Evolutionary conservation across 2,329 filamentous ascomycete genomes (phyloP).

Genomic region (Paraphaeosphaeria minitans): DNA sequence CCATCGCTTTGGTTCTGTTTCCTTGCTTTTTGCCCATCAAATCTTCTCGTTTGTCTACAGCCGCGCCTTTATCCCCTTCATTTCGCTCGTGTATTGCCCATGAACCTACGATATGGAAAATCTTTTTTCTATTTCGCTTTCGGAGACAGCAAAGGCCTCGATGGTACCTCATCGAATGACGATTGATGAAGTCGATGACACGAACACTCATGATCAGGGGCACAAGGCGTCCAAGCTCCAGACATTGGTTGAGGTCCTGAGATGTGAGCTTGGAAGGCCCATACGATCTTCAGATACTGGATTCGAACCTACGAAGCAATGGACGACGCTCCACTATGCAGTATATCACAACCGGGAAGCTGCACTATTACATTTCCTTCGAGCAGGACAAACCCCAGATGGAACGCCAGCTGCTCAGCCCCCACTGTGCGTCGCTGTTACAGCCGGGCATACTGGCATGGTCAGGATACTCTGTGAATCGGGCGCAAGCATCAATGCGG

Average conservation of each 20-base stretch:
- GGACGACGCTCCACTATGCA: conserved; percentile 40
- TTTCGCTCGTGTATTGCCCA: conserved; percentile 1
- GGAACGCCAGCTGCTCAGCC: conserved; percentile 25
- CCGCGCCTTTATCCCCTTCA: background rate
- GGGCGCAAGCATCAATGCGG: conserved; percentile 32
- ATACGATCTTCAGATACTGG: conserved; percentile 16
- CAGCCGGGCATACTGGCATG: conserved; percentile 31
- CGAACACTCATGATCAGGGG: background rate
- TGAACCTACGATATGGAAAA: conserved; percentile 10
- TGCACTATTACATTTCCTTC: conserved; percentile 38
- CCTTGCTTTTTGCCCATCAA: background rate
- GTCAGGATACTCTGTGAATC: conserved; percentile 35
- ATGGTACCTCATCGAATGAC: conserved; percentile 1
- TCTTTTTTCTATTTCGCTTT: conserved; percentile 12
- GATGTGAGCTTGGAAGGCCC: conserved; percentile 35
- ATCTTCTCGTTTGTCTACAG: conserved; percentile 4
- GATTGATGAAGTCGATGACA: conserved; percentile 6
- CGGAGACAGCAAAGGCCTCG: conserved; percentile 8
- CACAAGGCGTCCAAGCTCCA: conserved; percentile 34
- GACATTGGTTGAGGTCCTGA: conserved; percentile 38
- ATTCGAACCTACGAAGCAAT: conserved; percentile 31
- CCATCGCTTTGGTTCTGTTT: background rate
- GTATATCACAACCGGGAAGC: conserved; percentile 39
- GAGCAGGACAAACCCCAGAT: conserved; percentile 34
- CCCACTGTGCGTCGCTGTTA: conserved; percentile 37